Base-by-base conservation (phyloP, 2,329 filamentous ascomycete species). In the Coniosporium uncinatum region DNA sequence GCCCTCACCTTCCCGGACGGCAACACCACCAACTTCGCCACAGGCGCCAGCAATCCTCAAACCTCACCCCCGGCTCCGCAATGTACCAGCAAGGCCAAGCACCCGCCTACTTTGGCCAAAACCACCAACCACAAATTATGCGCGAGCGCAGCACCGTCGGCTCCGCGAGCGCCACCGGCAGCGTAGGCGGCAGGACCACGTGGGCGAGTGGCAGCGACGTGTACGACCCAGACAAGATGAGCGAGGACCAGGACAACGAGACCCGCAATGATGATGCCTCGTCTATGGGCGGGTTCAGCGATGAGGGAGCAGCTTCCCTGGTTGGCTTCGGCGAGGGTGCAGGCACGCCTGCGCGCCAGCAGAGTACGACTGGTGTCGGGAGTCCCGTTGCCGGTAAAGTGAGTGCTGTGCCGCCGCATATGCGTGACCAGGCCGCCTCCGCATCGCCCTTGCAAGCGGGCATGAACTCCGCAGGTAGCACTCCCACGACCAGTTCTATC, bases 251-350 rank as follows among this genome's bases (percentile, higher is more conserved):
- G 24, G 31, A 18, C 8, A 20, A 17, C 6, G 37, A 34, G 37
- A 18, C 17, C 8, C n/a, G n/a, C n/a, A n/a, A n/a, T n/a, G 13
- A 20, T 8, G 21, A 20, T 6, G 22, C 37, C 11, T 14, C 11
- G 6, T 14, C 79, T 47, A 78, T 83, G 39, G 85, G 88, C 49
- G 86, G 85, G 44, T 84, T 93, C 75, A 91, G 86, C 52, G 89
- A 95, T 52, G 88, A 95, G 54, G 85, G 83, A 5, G 83, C 81
- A 40, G 87, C 83, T 3, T 91, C 85, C 47, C 73, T 96, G 5
- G 91, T 96, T 8, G 91, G 85, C 1, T 96, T 96, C 52, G 91
- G 91, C 38, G 90, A 96, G 61, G 91, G 90, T 24, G 90, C 91
- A 8, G 59, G 69, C 43, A 73, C 70, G n/a, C 70, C 70, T 17